Base-by-base conservation (phyloP, 345 rosid genomes). In the Geranium brycei region DNA sequence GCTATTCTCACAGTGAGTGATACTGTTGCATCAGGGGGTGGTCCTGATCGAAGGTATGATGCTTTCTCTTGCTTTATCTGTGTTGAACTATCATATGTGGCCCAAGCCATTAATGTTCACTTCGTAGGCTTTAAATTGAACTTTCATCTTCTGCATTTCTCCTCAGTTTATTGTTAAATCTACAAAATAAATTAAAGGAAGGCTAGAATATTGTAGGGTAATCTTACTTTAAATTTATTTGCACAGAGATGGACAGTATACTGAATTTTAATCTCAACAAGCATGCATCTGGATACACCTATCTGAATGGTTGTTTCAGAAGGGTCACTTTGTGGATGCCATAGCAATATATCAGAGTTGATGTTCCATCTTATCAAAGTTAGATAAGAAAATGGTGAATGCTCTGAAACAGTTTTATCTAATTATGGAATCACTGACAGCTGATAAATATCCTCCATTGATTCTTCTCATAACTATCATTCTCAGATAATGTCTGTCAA, bases 1-100 rank as follows among this genome's bases (percentile, higher is more conserved):
- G 95, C 96, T 65, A 56, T 90, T 77, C 83, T 90, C 64, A 85
- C 95, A 10, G 91, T 93, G 75, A 88, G 96, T 80, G 99, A 88
- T 75, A 88, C 96, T 57, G 92, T 90, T 72, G 90, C 95, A 64
- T 77, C 85, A 4, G 88, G 95, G 56, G 82, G 83, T 71, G 96
- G 97, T 66, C 96, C 89, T 73, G 95, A 93, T 79, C 73, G 88
- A 69, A 93, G 96, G 97, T 93, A 83, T 73, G 67, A 7, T 40
- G 53, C 7, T 51, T 41, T 56, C 57, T 68, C 32, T 66, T 64
- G 31, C 58, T 60, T 59, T 31, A 53, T 6, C 16, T 28, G 11
- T 51, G 17, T 35, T 57, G 51, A 31, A 57, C 51, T 51, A 3
- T 63, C 18, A 13, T 23, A 23, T 47, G 14, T 47, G 15, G 53